Percentiles rank a stretch among this genome's conserved stretches.
These are phyloP conservation scores for Pseudogymnoascus sp. DNA, from an alignment of 2,329 filamentous ascomycete genomes.

Conservation along the genomic window DNA sequence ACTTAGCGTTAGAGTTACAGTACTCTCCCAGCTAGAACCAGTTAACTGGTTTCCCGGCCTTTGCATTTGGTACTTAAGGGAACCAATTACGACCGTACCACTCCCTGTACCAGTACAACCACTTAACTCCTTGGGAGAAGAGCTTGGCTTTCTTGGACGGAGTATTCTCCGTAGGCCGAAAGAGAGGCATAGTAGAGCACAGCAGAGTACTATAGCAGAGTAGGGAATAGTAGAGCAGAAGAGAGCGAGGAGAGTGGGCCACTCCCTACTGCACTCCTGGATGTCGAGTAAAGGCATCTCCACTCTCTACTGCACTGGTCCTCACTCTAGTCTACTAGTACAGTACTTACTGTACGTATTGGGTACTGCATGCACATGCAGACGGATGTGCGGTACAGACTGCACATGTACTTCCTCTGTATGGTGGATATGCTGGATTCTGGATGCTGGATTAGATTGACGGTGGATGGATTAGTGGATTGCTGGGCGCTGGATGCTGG, in stretches of 20 bases:
- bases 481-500: background rate
- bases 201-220: background rate
- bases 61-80: background rate
- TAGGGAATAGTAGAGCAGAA: background rate
- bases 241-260: background rate
- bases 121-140: background rate
- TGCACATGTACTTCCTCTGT: background rate
- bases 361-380: conserved; percentile 6
- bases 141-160: background rate
- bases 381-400: conserved; percentile 1
- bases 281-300: background rate
- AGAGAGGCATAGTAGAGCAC: background rate
- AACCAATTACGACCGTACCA: background rate
- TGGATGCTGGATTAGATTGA: background rate
- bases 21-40: background rate
- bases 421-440: background rate
- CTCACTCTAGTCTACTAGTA: background rate
- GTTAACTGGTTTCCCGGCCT: conserved; percentile 1
- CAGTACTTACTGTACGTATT: background rate
- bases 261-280: background rate
- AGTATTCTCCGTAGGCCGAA: background rate
- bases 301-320: background rate
- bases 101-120: background rate
- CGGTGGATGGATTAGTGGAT: background rate
- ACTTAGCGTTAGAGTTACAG: background rate